Conservation (phyloP, 257 asterid species). For the Solanum medicagineum region DNA sequence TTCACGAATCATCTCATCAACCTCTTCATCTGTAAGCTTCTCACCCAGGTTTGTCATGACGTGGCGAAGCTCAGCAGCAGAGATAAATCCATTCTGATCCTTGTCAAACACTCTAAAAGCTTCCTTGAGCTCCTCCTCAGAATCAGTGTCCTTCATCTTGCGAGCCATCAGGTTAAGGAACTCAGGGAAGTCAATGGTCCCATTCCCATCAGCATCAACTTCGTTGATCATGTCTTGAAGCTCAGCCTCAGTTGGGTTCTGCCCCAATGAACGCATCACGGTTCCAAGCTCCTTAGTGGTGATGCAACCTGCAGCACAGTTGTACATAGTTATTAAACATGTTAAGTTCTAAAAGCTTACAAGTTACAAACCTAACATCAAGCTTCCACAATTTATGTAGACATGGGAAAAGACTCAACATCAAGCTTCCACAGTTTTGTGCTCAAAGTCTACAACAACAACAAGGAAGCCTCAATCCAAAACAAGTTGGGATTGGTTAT, state of each 20-base stretch:
- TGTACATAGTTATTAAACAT: background rate
- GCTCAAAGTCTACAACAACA: background rate
- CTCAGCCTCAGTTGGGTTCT: constrained; percentile 3
- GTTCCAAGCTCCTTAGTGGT: background rate
- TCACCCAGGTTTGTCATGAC: constrained; percentile 2
- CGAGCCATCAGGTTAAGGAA: constrained; percentile 3
- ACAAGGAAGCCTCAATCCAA: background rate
- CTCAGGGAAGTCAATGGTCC: background rate
- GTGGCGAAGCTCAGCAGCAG: constrained; percentile 1
- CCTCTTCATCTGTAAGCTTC: constrained; percentile 1
- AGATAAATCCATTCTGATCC: background rate
- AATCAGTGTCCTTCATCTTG: constrained; percentile 1
- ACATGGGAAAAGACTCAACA: background rate
- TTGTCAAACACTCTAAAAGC: constrained; percentile 1
- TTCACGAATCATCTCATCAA: background rate
- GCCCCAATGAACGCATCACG: background rate
- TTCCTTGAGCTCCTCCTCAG: constrained; percentile 1
- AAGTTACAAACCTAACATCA: background rate
- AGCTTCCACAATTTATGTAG: background rate
- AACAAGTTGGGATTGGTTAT: background rate
- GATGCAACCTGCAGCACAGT: background rate
- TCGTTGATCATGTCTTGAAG: background rate
- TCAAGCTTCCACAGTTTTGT: background rate
- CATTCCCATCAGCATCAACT: constrained; percentile 1
- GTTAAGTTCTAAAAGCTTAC: background rate